Evolutionary conservation across 2,329 filamentous ascomycete species (phyloP), one percentile per base, ranked within the genome.

Genomic region (Aspergillus sclerotialis): DNA sequence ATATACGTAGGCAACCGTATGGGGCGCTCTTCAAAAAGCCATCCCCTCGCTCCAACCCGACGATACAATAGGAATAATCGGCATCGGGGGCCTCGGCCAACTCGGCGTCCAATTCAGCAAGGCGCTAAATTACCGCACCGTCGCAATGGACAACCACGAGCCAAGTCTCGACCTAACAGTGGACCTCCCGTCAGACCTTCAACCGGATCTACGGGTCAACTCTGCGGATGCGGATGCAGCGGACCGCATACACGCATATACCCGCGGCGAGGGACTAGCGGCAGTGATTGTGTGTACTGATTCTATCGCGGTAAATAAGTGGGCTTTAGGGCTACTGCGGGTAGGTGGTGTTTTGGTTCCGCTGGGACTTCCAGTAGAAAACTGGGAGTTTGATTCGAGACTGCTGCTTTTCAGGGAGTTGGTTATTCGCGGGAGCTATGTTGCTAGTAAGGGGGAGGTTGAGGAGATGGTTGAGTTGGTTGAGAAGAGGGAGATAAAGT

Each of bases 61-160:
- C 3, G 28, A 38, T 11, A 32, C 26, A 2, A 32, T 43, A 5
- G 35, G 38, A 1, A 25, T 43, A 2, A 31, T 43, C 17, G 38
- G 41, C 3, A 38, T 37, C 8, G 38, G 41, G 14, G 41, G 41
- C 1, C 30, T 43, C 3, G 41, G 41, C 7, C 16, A 29, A n/a
- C 29, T 43, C n/a, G 41, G 35, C 7, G 17, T 43, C n/a, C 38
- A 43, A 21, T 37, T 43, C 18, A 39, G 38, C n/a, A 32, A 24
- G 12, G 36, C 32, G 3, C 26, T 32, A 14, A 39, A 36, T 11
- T 36, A 41, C 14, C 28, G 24, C 18, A 32, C 33, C 3, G 32
- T 44, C 16, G 38, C 41, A 5, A 39, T 43, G 3, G 35, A 43
- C 17, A 41, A 41, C 14, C 31, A 31, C 5, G 12, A 19, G 2